phyloP scores from a whole-genome alignment of 257 asterid species.

The Solanum ossicruentum region DNA sequence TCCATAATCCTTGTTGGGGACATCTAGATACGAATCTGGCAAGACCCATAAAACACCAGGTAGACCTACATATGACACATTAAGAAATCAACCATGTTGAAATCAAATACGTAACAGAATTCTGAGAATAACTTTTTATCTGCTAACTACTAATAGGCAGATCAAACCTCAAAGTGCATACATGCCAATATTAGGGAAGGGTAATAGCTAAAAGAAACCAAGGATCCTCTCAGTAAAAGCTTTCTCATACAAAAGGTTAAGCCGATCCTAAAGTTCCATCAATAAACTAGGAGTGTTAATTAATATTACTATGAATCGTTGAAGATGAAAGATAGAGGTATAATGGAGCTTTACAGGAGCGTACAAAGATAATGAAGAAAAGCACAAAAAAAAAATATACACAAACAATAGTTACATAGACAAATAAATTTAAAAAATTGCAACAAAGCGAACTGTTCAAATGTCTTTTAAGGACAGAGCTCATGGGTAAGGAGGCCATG shows the following conservation, averaged over 20 bases:
- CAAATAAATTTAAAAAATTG: not conserved
- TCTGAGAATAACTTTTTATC: not conserved
- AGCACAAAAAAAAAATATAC: not conserved
- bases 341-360: not conserved
- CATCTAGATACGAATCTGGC: slow-evolving; percentile 86
- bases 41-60: slow-evolving; percentile 81
- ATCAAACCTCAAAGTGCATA: not conserved
- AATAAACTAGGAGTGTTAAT: not conserved
- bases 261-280: not conserved
- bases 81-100: not conserved
- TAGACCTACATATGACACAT: slow-evolving; percentile 1
- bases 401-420: not conserved
- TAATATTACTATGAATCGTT: not conserved
- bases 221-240: not conserved
- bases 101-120: not conserved
- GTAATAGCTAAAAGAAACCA: not conserved
- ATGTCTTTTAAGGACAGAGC: not conserved
- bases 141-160: not conserved
- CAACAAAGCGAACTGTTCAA: not conserved
- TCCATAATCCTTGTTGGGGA: slow-evolving; percentile 80
- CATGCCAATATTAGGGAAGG: not conserved
- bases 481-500: not conserved
- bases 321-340: not conserved
- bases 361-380: not conserved
- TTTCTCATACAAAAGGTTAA: not conserved